A percentile compares a stretch with the other conserved stretches of the same genome.
phyloP scores from a whole-genome alignment of 1,139 yeast species.

The Geotrichum restrictum region DNA sequence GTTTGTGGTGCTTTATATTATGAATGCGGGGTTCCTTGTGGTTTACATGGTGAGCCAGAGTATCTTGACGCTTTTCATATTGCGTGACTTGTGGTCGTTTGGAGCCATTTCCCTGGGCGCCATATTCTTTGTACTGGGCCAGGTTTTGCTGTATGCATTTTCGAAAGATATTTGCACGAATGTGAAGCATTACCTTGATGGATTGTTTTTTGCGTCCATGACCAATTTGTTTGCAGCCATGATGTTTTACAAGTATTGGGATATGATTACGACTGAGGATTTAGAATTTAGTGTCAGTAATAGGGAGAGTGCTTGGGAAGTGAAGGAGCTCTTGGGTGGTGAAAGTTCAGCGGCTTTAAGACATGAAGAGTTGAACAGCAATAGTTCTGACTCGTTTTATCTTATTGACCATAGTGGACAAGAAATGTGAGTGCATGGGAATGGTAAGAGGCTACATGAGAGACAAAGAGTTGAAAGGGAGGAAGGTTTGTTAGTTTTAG shows the following conservation, averaged over 20 bases:
- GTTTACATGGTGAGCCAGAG: slow-evolving; percentile 66
- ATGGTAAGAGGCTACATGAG: too few relatives aligned
- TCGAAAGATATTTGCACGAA: slow-evolving; percentile 62
- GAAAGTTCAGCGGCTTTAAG: too few relatives aligned
- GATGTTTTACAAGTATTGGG: slow-evolving; percentile 98
- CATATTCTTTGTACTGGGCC: slow-evolving; percentile 77
- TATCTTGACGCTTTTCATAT: slow-evolving; percentile 61
- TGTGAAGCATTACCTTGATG: slow-evolving; percentile 83
- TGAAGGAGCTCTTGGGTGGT: slow-evolving; percentile 46
- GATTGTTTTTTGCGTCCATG: slow-evolving; percentile 76
- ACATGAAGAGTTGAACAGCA: too few relatives aligned
- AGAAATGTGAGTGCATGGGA: too few relatives aligned
- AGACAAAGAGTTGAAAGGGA: too few relatives aligned
- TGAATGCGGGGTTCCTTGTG: slow-evolving; percentile 64
- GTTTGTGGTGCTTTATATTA: slow-evolving; percentile 63
- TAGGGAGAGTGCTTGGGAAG: slow-evolving; percentile 46
- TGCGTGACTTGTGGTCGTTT: slow-evolving; percentile 79
- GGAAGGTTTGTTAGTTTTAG: too few relatives aligned
- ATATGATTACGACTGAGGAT: slow-evolving; percentile 91
- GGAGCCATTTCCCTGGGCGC: slow-evolving; percentile 72
- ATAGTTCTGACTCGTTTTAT: too few relatives aligned
- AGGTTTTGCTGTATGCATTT: slow-evolving; percentile 65
- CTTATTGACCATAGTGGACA: too few relatives aligned
- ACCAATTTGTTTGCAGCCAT: slow-evolving; percentile 77
- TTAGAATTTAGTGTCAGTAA: slow-evolving; percentile 81